Evolutionary conservation across 257 asterid genomes (phyloP).

Genomic region (Solanum sejunctum): DNA sequence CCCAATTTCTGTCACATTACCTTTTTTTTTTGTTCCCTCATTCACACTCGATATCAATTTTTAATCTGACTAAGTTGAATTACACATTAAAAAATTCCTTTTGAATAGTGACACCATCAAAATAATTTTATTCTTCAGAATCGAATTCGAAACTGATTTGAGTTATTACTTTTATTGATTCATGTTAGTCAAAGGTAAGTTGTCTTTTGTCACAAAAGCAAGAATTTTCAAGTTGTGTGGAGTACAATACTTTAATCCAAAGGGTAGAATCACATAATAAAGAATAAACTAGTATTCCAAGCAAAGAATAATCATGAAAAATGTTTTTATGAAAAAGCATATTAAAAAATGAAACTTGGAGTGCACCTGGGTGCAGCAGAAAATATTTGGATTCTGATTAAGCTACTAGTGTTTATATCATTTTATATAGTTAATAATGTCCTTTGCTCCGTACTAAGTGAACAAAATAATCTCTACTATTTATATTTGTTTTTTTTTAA

Average conservation of each 20-base stretch:
- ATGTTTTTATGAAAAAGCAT: neutral
- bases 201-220: neutral
- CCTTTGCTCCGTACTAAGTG: neutral
- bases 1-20: neutral
- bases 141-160: neutral
- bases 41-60: neutral
- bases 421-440: neutral
- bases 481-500: neutral
- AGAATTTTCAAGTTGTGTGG: neutral
- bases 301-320: constrained; percentile 2
- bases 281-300: neutral
- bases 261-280: neutral
- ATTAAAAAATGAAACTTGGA: neutral
- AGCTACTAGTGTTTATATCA: neutral
- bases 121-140: neutral
- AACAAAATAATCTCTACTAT: neutral
- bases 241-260: constrained; percentile 1
- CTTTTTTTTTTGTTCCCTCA: neutral
- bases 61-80: neutral
- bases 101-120: neutral
- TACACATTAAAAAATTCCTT: neutral
- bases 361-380: neutral
- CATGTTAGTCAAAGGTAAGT: neutral
- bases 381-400: neutral
- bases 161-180: neutral